Evolutionary conservation across 352 stramenopile genomes (phyloP), one percentile per base, ranked within the genome.

Genomic region (Pythium myriotylum): DNA sequence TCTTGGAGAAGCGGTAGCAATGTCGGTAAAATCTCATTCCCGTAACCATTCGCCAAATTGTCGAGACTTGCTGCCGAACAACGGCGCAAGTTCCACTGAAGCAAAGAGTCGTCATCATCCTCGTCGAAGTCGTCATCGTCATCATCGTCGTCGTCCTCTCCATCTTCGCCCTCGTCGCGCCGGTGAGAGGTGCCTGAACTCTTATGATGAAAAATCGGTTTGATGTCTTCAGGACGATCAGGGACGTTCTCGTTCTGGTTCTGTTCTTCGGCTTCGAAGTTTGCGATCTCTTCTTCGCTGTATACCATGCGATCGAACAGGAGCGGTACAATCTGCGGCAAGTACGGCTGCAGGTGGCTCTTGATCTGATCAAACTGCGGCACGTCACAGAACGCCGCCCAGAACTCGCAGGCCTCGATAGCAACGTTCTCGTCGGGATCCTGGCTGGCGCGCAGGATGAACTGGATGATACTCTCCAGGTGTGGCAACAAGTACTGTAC

Each of bases 251-350:
- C 90, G 52, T 92, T 74, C 63, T 88, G 80, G 32, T 72, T 86
- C 73, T 92, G 68, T 78, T 96, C 87, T 48, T 98, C 94, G 14
- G 94, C 75, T 52, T 96, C 92, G 70, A 98, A 95, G 26, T 74
- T 85, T 16, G 75, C 82, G 57, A 97, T 79, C 68, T 98, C 90
- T 37, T 98, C 95, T 26, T 97, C 80, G 32, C 88, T 95, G 73
- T 98, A 99, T 7, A 99, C 92, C 89, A 98, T 98, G 47, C 92
- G 86, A 56, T 92, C 79, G 52, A 98, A 89, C 22, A 99, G 74
- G 39, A 97, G 70, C 32, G 94, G 94, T 29, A 99, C 80, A 41
- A 99, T 84, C 69, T 97, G 85, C 24, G 74, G 75, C 50, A 98
- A 72, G 61, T 97, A 86, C 29, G 76, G 68, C 72, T 88, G 77